These are phyloP conservation scores for Hysterium pulicare DNA, from an alignment of 2,329 filamentous ascomycete genomes.

Conservation along the genomic window DNA sequence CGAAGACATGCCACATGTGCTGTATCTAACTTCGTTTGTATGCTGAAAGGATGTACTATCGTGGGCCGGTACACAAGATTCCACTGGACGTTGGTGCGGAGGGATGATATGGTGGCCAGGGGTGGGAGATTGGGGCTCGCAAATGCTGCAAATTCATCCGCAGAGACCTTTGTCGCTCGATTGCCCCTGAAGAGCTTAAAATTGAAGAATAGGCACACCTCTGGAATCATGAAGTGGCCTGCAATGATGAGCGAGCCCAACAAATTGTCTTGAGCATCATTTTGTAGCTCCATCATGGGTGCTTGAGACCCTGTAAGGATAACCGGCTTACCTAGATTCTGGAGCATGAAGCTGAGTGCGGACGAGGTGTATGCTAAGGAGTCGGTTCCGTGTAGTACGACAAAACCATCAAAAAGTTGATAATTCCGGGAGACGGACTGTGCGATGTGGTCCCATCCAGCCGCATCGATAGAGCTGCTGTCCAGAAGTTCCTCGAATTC, in stretches of 20 bases:
- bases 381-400: constrained; percentile 87
- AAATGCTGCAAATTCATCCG: constrained; percentile 83
- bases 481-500: constrained; percentile 85
- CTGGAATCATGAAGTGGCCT: constrained; percentile 87
- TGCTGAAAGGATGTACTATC: constrained; percentile 67
- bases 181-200: constrained; percentile 88
- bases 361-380: constrained; percentile 84
- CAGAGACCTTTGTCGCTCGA: constrained; percentile 81
- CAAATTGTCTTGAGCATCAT: constrained; percentile 87
- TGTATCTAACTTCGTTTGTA: constrained; percentile 74
- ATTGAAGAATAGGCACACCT: constrained; percentile 92
- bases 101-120: constrained; percentile 75
- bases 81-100: constrained; percentile 80
- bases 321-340: constrained; percentile 85
- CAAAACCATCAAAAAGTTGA: constrained; percentile 83
- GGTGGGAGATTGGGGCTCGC: constrained; percentile 82
- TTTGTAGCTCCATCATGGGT: constrained; percentile 86
- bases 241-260: constrained; percentile 85
- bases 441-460: constrained; percentile 83
- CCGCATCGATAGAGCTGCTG: constrained; percentile 83
- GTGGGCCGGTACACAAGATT: constrained; percentile 71
- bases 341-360: constrained; percentile 88
- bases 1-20: constrained; percentile 86
- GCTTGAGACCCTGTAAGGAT: constrained; percentile 71
- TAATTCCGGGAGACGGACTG: constrained; percentile 79